Conservation (phyloP, 306 rosid species). For the Herpetospermum pedunculosum region DNA sequence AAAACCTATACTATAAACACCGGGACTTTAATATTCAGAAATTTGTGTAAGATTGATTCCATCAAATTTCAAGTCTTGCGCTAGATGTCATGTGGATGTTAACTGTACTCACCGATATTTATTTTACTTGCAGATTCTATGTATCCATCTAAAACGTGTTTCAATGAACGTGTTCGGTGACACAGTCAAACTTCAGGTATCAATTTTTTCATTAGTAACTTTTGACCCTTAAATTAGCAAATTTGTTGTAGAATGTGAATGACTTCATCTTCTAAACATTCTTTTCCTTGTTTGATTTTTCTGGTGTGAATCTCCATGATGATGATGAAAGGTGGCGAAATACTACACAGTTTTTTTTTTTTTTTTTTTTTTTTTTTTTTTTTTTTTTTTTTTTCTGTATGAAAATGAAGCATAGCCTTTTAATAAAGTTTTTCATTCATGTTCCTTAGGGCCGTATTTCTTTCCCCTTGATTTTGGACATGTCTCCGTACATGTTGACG, state of each 20-base stretch:
- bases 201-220: neutral
- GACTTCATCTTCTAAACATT: neutral
- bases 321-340: neutral
- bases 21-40: neutral
- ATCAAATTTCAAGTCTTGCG: neutral
- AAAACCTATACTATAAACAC: neutral
- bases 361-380: neutral
- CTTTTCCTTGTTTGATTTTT: neutral
- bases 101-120: neutral
- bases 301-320: neutral
- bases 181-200: constrained; percentile 57
- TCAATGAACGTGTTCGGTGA: constrained; percentile 48
- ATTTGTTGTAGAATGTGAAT: neutral
- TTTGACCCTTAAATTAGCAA: neutral
- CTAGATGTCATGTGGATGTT: neutral
- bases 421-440: neutral
- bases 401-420: neutral
- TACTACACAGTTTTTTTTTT: neutral
- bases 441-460: constrained; percentile 64
- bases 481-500: constrained; percentile 47
- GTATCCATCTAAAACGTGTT: constrained; percentile 78
- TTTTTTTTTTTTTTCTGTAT: neutral
- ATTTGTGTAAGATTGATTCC: neutral
- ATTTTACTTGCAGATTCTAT: constrained; percentile 52
- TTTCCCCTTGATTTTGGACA: constrained; percentile 67